These are phyloP conservation scores for Pythium utonaiense DNA, from an alignment of 352 stramenopile species.

Conservation along the genomic window DNA sequence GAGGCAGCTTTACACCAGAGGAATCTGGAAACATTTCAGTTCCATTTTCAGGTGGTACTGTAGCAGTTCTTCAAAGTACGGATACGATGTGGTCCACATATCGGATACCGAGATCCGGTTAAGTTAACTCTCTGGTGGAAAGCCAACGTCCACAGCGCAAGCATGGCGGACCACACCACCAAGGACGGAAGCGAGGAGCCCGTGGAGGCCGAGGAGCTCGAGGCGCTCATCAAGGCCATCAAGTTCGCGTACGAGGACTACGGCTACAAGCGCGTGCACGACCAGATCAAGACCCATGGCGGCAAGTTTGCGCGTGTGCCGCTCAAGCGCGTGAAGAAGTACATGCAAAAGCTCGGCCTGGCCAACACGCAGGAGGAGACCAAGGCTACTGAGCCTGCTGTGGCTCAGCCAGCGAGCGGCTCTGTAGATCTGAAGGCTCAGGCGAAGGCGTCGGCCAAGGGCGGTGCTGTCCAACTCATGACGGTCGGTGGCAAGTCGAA, in stretches of 20 bases:
- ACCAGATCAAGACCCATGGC: conserved; percentile 70
- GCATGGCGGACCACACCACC: conserved; percentile 9
- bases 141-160: neutral
- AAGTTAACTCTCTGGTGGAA: neutral
- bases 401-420: neutral
- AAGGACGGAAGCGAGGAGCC: conserved; percentile 18
- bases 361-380: conserved; percentile 22
- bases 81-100: neutral
- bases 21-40: neutral
- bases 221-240: conserved; percentile 81
- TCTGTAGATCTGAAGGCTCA: conserved; percentile 11
- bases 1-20: neutral
- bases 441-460: conserved; percentile 20
- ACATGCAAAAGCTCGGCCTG: conserved; percentile 81
- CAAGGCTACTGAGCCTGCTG: conserved; percentile 10
- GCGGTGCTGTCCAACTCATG: conserved; percentile 70
- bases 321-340: conserved; percentile 81
- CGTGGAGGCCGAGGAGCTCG: conserved; percentile 75
- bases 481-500: conserved; percentile 78
- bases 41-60: conserved; percentile 2
- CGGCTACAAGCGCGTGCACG: conserved; percentile 80
- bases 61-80: neutral
- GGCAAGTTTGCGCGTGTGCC: conserved; percentile 74
- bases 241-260: conserved; percentile 85
- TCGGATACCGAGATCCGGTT: no score